Evolutionary conservation across 768 basidiomycete species (phyloP).

Genomic region (Pilatotrama ljubarskyi): DNA sequence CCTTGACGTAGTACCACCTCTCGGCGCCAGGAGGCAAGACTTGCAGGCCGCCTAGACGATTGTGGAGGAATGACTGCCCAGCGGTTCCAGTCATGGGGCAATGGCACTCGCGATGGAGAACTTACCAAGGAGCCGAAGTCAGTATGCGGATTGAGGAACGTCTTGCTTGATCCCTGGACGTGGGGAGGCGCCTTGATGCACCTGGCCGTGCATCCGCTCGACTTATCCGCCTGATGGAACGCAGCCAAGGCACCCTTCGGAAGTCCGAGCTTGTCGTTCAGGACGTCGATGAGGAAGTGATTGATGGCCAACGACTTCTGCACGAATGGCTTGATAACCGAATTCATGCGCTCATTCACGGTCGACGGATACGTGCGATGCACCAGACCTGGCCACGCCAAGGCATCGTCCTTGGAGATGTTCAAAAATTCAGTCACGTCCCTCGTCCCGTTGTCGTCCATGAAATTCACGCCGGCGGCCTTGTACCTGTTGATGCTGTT

Average conservation of each 20-base stretch:
- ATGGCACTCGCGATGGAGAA: too few species aligned
- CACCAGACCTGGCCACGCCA: conserved; percentile 32
- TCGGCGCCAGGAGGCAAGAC: conserved; percentile 61
- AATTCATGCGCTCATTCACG: conserved; percentile 31
- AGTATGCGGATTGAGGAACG: conserved; percentile 36
- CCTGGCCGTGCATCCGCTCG: conserved; percentile 34
- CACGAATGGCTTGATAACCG: conserved; percentile 32
- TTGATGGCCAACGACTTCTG: conserved; percentile 32
- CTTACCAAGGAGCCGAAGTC: conserved; percentile 39
- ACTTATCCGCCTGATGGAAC: conserved; percentile 29
- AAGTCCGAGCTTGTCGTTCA: conserved; percentile 36
- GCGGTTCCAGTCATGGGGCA: too few species aligned
- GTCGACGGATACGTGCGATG: conserved; percentile 38
- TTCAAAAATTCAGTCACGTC: conserved; percentile 41
- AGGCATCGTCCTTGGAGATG: conserved; percentile 38
- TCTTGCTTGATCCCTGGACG: conserved; percentile 23
- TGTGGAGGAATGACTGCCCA: conserved; percentile 65
- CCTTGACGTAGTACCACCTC: conserved; percentile 69
- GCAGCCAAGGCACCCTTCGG: conserved; percentile 31
- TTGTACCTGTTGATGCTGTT: conserved; percentile 24
- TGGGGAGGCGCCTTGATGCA: conserved; percentile 36
- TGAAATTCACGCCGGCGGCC: conserved; percentile 35
- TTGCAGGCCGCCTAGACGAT: conserved; percentile 69
- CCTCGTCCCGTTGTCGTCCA: conserved; percentile 33
- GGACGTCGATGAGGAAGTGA: conserved; percentile 31